Evolutionary conservation across 2,329 filamentous ascomycete species (phyloP).

Genomic region (Pseudopithomyces chartarum): DNA sequence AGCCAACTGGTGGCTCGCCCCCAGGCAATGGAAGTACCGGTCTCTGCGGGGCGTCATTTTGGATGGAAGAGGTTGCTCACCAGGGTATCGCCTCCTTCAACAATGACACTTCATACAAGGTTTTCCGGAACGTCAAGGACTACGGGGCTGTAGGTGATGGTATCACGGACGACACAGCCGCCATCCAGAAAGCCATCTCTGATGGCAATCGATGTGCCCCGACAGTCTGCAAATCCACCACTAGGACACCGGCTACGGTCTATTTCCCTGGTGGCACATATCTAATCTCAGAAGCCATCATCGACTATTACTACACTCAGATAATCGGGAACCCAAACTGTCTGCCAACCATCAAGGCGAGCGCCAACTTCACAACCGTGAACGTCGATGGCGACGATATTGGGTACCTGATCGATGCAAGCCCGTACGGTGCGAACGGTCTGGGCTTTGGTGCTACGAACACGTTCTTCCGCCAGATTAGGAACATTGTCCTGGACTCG

Average conservation of each 20-base stretch:
- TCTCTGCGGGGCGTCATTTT: conserved; percentile 39
- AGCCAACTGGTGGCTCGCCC: conserved; percentile 15
- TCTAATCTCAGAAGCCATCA: conserved; percentile 60
- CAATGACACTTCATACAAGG: conserved; percentile 28
- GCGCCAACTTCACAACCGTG: conserved; percentile 51
- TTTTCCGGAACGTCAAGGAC: conserved; percentile 51
- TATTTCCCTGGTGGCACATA: conserved; percentile 66
- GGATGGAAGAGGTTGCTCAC: conserved; percentile 49
- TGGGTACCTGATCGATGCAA: conserved; percentile 58
- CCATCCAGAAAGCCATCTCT: conserved; percentile 55
- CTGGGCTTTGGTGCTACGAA: conserved; percentile 58
- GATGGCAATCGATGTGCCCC: conserved; percentile 49
- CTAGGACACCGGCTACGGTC: conserved; percentile 60
- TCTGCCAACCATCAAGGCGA: conserved; percentile 60
- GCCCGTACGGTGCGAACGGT: conserved; percentile 52
- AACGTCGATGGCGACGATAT: neutral
- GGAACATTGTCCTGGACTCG: conserved; percentile 68
- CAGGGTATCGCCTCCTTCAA: conserved; percentile 48
- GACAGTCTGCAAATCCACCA: conserved; percentile 49
- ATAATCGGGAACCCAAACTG: conserved; percentile 65
- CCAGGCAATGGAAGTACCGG: neutral
- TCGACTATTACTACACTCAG: conserved; percentile 68
- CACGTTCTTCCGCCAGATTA: conserved; percentile 68
- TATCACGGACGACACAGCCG: conserved; percentile 54
- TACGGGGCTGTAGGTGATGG: conserved; percentile 48